phyloP scores from a whole-genome alignment of 1,284 basidiomycete species.

The Marasmius tenuissimus region DNA sequence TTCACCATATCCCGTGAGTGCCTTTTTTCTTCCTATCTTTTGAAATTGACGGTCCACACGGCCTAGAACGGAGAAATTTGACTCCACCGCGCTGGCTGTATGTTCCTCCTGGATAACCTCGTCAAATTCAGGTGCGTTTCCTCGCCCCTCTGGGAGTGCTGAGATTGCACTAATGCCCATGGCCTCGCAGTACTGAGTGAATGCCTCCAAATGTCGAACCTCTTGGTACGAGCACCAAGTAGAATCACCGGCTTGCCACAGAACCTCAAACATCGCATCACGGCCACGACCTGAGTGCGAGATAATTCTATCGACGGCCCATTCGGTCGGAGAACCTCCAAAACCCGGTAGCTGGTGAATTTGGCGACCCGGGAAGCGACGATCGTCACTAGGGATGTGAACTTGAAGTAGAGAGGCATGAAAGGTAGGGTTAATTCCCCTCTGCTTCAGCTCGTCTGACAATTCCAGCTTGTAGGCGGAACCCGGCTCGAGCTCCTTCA shows the following conservation, averaged over 20 bases:
- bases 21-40: not conserved
- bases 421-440: constrained; percentile 27
- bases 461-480: constrained; percentile 24
- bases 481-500: constrained; percentile 18
- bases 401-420: constrained; percentile 25
- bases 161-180: not conserved
- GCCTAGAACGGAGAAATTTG: not conserved
- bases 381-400: constrained; percentile 28
- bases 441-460: constrained; percentile 18
- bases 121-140: not conserved
- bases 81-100: not conserved
- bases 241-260: constrained; percentile 23
- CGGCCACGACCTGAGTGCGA: constrained; percentile 17
- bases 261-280: constrained; percentile 17
- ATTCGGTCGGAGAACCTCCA: constrained; percentile 13
- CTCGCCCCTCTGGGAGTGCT: not conserved
- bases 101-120: not conserved
- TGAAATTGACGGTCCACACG: not conserved
- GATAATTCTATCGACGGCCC: constrained; percentile 18
- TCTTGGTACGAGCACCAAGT: constrained; percentile 20
- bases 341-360: constrained; percentile 13
- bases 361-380: constrained; percentile 22
- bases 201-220: not conserved
- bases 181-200: not conserved
- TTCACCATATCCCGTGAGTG: too few relatives aligned